Percentiles rank a stretch among this genome's conserved stretches.
Conservation (phyloP, 2,329 filamentous ascomycete genomes). For the Alternaria viburni region DNA sequence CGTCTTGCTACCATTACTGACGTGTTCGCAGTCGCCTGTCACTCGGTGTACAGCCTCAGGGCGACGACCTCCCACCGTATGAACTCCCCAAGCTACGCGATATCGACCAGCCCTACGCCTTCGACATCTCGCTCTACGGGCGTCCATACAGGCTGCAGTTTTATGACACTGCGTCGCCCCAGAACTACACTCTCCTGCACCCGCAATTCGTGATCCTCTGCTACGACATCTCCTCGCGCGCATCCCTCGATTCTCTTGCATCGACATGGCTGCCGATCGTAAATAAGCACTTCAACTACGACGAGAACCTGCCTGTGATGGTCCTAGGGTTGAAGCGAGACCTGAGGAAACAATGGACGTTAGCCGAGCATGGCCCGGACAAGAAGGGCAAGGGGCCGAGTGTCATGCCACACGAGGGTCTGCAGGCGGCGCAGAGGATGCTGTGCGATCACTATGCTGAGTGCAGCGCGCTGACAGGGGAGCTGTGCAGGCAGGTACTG, state of each 20-base stretch:
- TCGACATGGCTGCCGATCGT: slow-evolving; percentile 53
- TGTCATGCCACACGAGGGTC: slow-evolving; percentile 60
- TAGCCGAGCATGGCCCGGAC: slow-evolving; percentile 45
- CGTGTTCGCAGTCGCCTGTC: slow-evolving; percentile 34
- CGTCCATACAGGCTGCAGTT: slow-evolving; percentile 62
- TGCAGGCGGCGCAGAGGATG: slow-evolving; percentile 63
- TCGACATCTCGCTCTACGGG: slow-evolving; percentile 64
- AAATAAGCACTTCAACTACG: slow-evolving; percentile 60
- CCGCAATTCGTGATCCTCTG: slow-evolving; percentile 65
- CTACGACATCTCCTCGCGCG: slow-evolving; percentile 63
- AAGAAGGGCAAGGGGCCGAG: slow-evolving; percentile 43
- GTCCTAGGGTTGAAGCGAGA: slow-evolving; percentile 66
- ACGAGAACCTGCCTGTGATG: slow-evolving; percentile 62
- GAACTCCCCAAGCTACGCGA: slow-evolving; percentile 57
- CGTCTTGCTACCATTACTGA: not conserved
- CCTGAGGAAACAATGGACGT: slow-evolving; percentile 54
- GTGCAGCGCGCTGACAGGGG: slow-evolving; percentile 66
- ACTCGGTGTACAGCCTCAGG: slow-evolving; percentile 36
- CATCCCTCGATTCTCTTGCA: slow-evolving; percentile 57
- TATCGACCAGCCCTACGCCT: slow-evolving; percentile 64
- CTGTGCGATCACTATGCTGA: slow-evolving; percentile 68
- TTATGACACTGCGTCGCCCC: slow-evolving; percentile 63
- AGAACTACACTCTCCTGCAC: slow-evolving; percentile 61
- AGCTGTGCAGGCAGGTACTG: slow-evolving; percentile 64
- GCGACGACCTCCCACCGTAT: slow-evolving; percentile 41